Evolutionary conservation across 1,284 basidiomycete species (phyloP).

Genomic region (Austroboletus niveus): DNA sequence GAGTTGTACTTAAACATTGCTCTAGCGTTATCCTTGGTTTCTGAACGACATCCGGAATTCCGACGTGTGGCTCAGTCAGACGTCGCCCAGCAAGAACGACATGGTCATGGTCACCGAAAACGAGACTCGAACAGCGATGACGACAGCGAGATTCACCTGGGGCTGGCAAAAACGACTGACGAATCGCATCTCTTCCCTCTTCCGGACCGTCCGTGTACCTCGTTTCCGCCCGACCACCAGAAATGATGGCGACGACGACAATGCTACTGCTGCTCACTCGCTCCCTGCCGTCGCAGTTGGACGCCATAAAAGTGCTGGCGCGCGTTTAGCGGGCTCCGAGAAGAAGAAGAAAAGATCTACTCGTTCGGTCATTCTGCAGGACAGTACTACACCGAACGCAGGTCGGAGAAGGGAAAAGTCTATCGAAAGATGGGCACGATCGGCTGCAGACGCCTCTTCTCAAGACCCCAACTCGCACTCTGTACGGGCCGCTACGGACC

Average conservation of each 20-base stretch:
- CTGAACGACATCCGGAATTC: slow-evolving; percentile 71
- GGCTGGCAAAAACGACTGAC: slow-evolving; percentile 47
- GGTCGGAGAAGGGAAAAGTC: slow-evolving; percentile 31
- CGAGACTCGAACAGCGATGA: slow-evolving; percentile 80
- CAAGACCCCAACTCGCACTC: slow-evolving; percentile 18
- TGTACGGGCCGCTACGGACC: slow-evolving; percentile 1
- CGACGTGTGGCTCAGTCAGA: slow-evolving; percentile 77
- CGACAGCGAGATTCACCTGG: slow-evolving; percentile 54
- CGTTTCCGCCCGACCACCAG: slow-evolving; percentile 33
- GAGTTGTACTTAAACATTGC: slow-evolving; percentile 10
- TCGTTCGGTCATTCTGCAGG: slow-evolving; percentile 17
- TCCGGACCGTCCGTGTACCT: slow-evolving; percentile 42
- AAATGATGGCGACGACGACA: slow-evolving; percentile 27
- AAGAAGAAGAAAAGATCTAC: slow-evolving; percentile 21
- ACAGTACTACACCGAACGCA: slow-evolving; percentile 23
- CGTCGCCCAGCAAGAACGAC: slow-evolving; percentile 59
- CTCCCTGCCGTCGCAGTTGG: slow-evolving; percentile 17
- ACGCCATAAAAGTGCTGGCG: slow-evolving; percentile 22
- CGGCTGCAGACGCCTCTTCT: slow-evolving; percentile 19
- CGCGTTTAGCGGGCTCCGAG: slow-evolving; percentile 11
- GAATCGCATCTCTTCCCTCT: slow-evolving; percentile 46
- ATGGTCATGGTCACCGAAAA: slow-evolving; percentile 73
- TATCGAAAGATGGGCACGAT: slow-evolving; percentile 36
- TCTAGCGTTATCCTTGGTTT: slow-evolving; percentile 72
- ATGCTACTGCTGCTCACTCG: slow-evolving; percentile 33